These are phyloP conservation scores for Candida xyloterini DNA, from an alignment of 805 yeast genomes.

Conservation along the genomic window DNA sequence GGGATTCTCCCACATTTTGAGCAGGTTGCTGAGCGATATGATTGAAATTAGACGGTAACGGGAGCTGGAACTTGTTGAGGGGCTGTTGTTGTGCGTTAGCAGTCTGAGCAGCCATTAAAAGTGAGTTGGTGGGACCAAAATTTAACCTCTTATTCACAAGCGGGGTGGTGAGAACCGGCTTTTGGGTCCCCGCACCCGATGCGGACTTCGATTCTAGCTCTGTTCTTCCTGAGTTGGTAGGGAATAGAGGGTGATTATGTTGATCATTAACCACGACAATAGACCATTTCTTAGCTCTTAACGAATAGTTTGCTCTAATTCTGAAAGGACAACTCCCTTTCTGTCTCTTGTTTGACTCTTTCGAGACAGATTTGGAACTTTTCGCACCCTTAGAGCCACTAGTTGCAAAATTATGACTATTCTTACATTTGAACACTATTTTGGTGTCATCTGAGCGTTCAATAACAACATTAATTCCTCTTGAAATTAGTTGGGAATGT, in stretches of 20 bases:
- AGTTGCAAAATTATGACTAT: slow-evolving; percentile 26
- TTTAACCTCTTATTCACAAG: slow-evolving; percentile 11
- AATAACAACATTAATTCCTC: slow-evolving; percentile 55
- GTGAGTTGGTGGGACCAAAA: slow-evolving; percentile 25
- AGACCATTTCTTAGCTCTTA: slow-evolving; percentile 53
- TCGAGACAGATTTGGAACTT: slow-evolving; percentile 10
- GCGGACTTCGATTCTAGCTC: slow-evolving; percentile 10
- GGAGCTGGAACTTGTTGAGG: slow-evolving; percentile 23
- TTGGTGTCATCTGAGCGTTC: slow-evolving; percentile 61
- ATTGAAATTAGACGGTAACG: slow-evolving; percentile 22
- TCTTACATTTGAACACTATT: slow-evolving; percentile 61
- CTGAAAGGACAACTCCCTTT: slow-evolving; percentile 55
- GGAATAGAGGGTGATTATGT: slow-evolving; percentile 52
- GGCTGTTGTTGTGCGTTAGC: slow-evolving; percentile 16
- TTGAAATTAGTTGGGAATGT: slow-evolving; percentile 42
- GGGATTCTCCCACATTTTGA: slow-evolving; percentile 12
- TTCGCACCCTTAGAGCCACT: slow-evolving; percentile 12
- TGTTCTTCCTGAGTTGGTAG: slow-evolving; percentile 10
- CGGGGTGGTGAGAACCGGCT: slow-evolving; percentile 7
- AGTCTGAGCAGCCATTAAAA: slow-evolving; percentile 25
- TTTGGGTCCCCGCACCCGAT: slow-evolving; percentile 6
- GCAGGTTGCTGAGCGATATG: slow-evolving; percentile 11
- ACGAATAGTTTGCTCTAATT: slow-evolving; percentile 58
- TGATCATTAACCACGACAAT: slow-evolving; percentile 56
- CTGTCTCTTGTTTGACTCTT: slow-evolving; percentile 22